Conservation (phyloP, 2,329 filamentous ascomycete genomes). For the Phyllosticta paracitricarpa region DNA sequence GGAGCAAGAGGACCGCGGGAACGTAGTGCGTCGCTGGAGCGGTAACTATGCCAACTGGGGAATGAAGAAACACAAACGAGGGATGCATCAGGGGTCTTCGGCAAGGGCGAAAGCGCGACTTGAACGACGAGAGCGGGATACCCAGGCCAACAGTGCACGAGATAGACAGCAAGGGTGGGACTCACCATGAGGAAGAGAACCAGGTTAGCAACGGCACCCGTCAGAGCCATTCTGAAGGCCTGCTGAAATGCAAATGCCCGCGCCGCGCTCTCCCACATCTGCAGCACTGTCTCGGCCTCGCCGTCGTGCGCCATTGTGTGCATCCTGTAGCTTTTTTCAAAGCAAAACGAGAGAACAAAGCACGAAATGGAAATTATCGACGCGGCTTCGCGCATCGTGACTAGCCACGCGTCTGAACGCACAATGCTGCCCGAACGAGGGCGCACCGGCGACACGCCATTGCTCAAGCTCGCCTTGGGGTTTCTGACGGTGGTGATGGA, state of each 20-base stretch:
- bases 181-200: conserved; percentile 9
- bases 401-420: conserved; percentile 6
- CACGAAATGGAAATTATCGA: conserved; percentile 1
- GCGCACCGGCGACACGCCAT: conserved; percentile 2
- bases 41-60: neutral
- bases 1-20: neutral
- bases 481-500: conserved; percentile 20
- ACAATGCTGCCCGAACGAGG: conserved; percentile 6
- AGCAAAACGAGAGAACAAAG: conserved; percentile 6
- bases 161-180: neutral
- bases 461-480: conserved; percentile 7
- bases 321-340: conserved; percentile 7
- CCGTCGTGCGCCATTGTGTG: conserved; percentile 2
- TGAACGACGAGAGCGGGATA: conserved; percentile 1
- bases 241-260: conserved; percentile 8
- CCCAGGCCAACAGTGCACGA: neutral
- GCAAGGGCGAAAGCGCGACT: conserved; percentile 4
- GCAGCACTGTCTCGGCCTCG: neutral
- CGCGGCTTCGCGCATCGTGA: conserved; percentile 6
- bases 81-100: neutral
- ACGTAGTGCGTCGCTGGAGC: neutral
- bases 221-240: neutral
- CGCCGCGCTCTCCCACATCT: conserved; percentile 7
- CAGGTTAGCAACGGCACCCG: conserved; percentile 1
- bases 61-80: neutral